phyloP scores from a whole-genome alignment of 78 protist species.

The Mastigamoeba balamuthi region DNA sequence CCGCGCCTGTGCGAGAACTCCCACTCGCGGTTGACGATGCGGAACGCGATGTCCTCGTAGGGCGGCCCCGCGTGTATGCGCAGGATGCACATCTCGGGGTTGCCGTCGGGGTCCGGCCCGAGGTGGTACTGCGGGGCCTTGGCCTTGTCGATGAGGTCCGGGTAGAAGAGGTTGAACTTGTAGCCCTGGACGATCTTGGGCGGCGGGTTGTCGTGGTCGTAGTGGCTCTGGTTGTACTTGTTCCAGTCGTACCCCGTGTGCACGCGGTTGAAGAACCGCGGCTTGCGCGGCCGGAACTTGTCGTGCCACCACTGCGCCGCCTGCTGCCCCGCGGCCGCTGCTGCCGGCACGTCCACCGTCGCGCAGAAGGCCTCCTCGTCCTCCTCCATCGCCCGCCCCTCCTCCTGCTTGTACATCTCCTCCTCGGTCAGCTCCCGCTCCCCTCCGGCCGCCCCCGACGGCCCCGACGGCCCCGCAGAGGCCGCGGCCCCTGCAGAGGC shows the following conservation, averaged over 20 bases:
- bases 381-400: neutral
- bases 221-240: conserved; percentile 90
- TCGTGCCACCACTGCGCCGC: conserved; percentile 73
- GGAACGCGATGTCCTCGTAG: conserved; percentile 95
- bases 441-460: neutral
- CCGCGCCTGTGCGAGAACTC: conserved; percentile 65
- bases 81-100: conserved; percentile 49
- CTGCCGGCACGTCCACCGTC: neutral
- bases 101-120: conserved; percentile 5
- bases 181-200: conserved; percentile 96
- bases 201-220: conserved; percentile 97
- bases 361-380: conserved; percentile 18
- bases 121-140: conserved; percentile 60
- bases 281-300: conserved; percentile 88
- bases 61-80: conserved; percentile 94
- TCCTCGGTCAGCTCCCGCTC: neutral
- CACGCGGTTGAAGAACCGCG: conserved; percentile 89
- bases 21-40: conserved; percentile 80
- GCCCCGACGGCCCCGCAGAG: neutral
- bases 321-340: neutral
- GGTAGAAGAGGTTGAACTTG: conserved; percentile 96
- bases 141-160: conserved; percentile 83
- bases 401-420: neutral
- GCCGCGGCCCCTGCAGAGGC: neutral
- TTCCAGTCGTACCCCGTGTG: conserved; percentile 93